These are phyloP conservation scores for Sporormia fimetaria DNA, from an alignment of 495 filamentous ascomycete species.

Conservation along the genomic window DNA sequence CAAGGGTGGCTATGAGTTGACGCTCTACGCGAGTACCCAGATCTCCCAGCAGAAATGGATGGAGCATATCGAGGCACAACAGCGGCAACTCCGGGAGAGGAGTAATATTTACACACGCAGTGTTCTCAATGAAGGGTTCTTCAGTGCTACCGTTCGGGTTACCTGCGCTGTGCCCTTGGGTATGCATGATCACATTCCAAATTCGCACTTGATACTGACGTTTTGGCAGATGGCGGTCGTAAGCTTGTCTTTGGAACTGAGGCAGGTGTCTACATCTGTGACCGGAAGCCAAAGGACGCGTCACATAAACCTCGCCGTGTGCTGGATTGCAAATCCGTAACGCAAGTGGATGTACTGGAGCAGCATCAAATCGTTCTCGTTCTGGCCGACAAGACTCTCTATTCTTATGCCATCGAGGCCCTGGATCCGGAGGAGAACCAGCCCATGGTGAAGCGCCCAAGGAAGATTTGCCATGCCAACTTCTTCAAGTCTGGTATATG, in stretches of 20 bases:
- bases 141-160: slow-evolving; percentile 67
- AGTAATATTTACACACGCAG: slow-evolving; percentile 92
- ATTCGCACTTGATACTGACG: slow-evolving; percentile 29
- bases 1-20: slow-evolving; percentile 88
- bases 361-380: slow-evolving; percentile 86
- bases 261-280: slow-evolving; percentile 79
- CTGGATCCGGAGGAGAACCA: slow-evolving; percentile 66
- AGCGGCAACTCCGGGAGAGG: slow-evolving; percentile 68
- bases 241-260: slow-evolving; percentile 93
- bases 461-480: slow-evolving; percentile 95
- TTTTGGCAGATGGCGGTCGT: slow-evolving; percentile 66
- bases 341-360: slow-evolving; percentile 91
- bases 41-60: slow-evolving; percentile 86
- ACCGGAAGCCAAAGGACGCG: slow-evolving; percentile 78
- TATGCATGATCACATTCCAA: slow-evolving; percentile 33
- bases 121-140: slow-evolving; percentile 74
- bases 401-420: slow-evolving; percentile 77
- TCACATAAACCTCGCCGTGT: slow-evolving; percentile 65
- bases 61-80: slow-evolving; percentile 84
- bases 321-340: slow-evolving; percentile 76
- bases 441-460: slow-evolving; percentile 70
- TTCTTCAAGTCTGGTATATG: slow-evolving; percentile 98
- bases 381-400: slow-evolving; percentile 82
- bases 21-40: slow-evolving; percentile 73
- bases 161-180: slow-evolving; percentile 88